Conservation (phyloP, 1,139 yeast genomes). For the Tardiomyces depauwii region DNA sequence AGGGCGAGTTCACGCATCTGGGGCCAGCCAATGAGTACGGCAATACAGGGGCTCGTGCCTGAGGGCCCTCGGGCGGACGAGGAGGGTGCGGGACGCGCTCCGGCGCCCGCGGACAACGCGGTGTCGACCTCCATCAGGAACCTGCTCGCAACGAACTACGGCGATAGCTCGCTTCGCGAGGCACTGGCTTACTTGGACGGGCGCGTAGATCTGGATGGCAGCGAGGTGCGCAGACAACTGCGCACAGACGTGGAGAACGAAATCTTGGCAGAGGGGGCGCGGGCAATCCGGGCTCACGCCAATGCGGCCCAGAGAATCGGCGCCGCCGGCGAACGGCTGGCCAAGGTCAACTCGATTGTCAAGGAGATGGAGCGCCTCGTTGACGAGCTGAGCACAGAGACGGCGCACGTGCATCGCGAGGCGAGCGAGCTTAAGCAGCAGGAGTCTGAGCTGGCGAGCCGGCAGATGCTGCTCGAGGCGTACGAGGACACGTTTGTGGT, state of each 20-base stretch:
- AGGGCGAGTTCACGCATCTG: too few species aligned
- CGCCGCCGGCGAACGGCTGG: neutral
- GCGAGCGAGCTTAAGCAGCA: neutral
- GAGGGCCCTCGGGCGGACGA: neutral
- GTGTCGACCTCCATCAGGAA: neutral
- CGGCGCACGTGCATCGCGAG: neutral
- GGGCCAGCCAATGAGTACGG: too few species aligned
- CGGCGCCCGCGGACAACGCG: neutral
- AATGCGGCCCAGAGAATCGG: neutral
- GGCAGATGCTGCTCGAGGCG: slow-evolving; percentile 18
- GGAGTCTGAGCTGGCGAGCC: neutral
- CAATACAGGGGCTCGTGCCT: too few species aligned
- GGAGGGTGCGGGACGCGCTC: neutral
- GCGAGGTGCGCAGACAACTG: neutral
- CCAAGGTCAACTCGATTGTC: neutral
- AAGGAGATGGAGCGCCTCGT: neutral
- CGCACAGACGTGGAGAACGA: neutral
- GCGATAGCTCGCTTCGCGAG: neutral
- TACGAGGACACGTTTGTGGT: slow-evolving; percentile 59
- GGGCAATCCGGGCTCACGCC: neutral
- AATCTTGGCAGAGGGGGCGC: neutral
- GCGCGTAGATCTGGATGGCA: neutral
- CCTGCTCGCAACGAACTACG: neutral
- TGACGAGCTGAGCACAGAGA: neutral
- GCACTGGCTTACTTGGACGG: neutral